Evolutionary conservation across 1,284 basidiomycete species (phyloP).

Genomic region (Microbotryum scabiosae): DNA sequence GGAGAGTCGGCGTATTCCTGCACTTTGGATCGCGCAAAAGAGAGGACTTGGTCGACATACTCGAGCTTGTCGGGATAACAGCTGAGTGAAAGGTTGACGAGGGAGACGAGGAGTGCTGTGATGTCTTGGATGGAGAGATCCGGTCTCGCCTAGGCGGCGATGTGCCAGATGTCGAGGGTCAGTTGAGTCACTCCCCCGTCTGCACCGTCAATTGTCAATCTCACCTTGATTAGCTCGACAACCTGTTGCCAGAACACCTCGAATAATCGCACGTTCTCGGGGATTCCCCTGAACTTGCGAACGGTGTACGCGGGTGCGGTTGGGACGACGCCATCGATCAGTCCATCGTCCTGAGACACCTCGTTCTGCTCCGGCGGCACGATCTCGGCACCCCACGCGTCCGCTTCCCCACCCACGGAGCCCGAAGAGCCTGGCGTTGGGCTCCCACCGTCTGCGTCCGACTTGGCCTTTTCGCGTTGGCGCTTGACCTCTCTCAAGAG

Average conservation of each 20-base stretch:
- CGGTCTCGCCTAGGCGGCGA: slow-evolving; percentile 64
- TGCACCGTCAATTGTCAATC: slow-evolving; percentile 2
- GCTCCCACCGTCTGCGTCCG: slow-evolving; percentile 37
- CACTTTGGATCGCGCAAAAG: slow-evolving; percentile 75
- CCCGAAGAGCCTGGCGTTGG: slow-evolving; percentile 52
- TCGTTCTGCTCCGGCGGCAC: slow-evolving; percentile 8
- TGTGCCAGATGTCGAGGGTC: not conserved
- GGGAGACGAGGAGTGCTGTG: slow-evolving; percentile 82
- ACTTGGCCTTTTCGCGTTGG: slow-evolving; percentile 41
- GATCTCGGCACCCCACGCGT: slow-evolving; percentile 21
- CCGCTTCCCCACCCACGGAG: slow-evolving; percentile 11
- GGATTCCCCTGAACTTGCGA: slow-evolving; percentile 81
- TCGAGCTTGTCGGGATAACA: slow-evolving; percentile 91
- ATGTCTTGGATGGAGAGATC: slow-evolving; percentile 92
- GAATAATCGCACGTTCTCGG: slow-evolving; percentile 82
- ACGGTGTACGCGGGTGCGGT: slow-evolving; percentile 36
- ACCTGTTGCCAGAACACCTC: slow-evolving; percentile 98
- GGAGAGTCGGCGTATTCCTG: slow-evolving; percentile 74
- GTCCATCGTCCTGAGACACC: slow-evolving; percentile 27
- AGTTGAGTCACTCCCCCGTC: not conserved
- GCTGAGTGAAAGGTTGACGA: slow-evolving; percentile 83
- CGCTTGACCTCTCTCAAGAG: slow-evolving; percentile 73
- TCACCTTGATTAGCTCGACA: slow-evolving; percentile 87
- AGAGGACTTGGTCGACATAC: slow-evolving; percentile 88
- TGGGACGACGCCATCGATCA: slow-evolving; percentile 14